Percentiles rank a stretch among this genome's conserved stretches.
Evolutionary conservation across 805 yeast genomes (phyloP).

Genomic region (Ogataea ramenticola): DNA sequence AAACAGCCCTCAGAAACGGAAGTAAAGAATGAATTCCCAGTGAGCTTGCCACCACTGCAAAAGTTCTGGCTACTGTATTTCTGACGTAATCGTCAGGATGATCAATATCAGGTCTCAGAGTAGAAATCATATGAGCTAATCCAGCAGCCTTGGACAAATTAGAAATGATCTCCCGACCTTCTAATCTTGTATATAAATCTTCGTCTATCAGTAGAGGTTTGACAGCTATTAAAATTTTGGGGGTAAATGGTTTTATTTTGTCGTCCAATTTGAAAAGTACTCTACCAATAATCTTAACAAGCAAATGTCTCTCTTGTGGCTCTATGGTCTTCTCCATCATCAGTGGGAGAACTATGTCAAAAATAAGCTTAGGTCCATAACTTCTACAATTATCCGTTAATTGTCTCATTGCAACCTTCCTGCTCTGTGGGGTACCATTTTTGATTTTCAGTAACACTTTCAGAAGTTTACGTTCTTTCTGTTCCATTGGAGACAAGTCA

Average conservation of each 20-base stretch:
- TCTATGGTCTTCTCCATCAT: conserved; percentile 64
- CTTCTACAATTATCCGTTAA: conserved; percentile 55
- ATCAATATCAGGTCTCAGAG: conserved; percentile 76
- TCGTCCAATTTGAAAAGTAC: conserved; percentile 60
- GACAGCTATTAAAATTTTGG: conserved; percentile 61
- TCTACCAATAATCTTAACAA: conserved; percentile 71
- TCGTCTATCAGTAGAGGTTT: conserved; percentile 79
- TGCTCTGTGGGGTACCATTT: conserved; percentile 62
- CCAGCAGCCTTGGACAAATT: conserved; percentile 79
- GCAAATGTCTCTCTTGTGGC: conserved; percentile 75
- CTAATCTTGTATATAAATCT: conserved; percentile 63
- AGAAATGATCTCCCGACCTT: conserved; percentile 73
- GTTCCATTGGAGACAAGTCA: conserved; percentile 41
- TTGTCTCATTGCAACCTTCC: conserved; percentile 65
- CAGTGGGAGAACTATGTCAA: conserved; percentile 69
- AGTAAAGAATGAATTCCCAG: conserved; percentile 64
- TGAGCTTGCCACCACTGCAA: conserved; percentile 80
- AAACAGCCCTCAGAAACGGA: conserved; percentile 79
- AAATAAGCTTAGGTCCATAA: conserved; percentile 64
- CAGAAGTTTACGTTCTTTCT: conserved; percentile 54
- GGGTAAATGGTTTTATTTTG: conserved; percentile 63
- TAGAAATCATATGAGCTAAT: conserved; percentile 67
- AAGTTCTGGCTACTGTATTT: conserved; percentile 64
- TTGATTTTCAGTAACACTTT: conserved; percentile 61
- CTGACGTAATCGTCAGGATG: conserved; percentile 76